Evolutionary conservation across 768 basidiomycete species (phyloP), one percentile per base, ranked within the genome.

Genomic region (Suillus lakei): DNA sequence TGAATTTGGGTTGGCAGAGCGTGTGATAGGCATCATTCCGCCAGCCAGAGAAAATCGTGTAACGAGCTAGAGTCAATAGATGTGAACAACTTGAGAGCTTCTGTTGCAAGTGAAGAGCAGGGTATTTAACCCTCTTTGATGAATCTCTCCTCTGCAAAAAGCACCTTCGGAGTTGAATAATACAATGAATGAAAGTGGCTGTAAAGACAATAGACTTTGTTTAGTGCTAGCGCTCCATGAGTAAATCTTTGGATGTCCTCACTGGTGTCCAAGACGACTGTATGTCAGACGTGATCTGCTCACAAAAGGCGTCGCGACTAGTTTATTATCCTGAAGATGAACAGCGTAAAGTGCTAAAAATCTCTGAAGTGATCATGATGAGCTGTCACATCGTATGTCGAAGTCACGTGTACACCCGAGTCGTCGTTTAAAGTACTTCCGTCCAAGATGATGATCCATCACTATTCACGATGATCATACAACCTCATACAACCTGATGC

Each of bases 21-120:
- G 76, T 28, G 73, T 77, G 9, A 13, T 3, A 63, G 75, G 74
- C 1, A 72, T 8, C 77, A 78, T 76, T 32, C 61, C n/a, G n/a
- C 23, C 28, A 38, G 32, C 32, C 26, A 28, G 60, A 54, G 54
- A 23, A 51, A 21, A 32, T 30, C 9, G 56, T 28, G 8, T 28
- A 18, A 38, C 10, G 15, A 10, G 21, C 21, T 18, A n/a, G 21
- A 30, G 38, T 26, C 9, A 39, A 39, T 26, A 12, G 28, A 39
- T 12, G 23, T 38, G 53, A 13, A 32, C 30, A 21, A 53, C 10
- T 10, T 21, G 30, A 54, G 21, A 54, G 53, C 18, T 54, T 53
- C 30, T n/a, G 30, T 34, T n/a, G 32, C 18, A 21, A 54, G 21
- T 54, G 32, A 34, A n/a, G 6, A 28, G 28, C 39, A 38, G 28